Evolutionary conservation across 202 grass and related monocot genomes (phyloP).

Genomic region (Hordeum pubiflorum): DNA sequence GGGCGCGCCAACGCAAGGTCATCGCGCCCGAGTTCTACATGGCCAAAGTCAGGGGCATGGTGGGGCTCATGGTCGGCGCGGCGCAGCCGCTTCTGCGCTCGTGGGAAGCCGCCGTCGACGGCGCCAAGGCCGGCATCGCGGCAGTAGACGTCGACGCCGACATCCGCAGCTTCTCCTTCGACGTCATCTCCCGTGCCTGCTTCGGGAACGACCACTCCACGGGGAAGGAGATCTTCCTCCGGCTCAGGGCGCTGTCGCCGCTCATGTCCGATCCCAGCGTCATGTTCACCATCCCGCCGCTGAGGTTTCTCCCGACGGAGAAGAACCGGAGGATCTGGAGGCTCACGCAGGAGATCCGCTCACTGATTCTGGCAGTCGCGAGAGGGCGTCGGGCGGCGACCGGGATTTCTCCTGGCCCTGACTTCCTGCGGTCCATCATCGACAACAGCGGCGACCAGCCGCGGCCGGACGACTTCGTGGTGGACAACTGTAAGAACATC

Average conservation of each 20-base stretch:
- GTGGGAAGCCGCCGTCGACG: conserved; percentile 36
- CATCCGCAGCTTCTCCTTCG: conserved; percentile 69
- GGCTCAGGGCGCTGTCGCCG: conserved; percentile 45
- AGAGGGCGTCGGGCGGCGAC: neutral
- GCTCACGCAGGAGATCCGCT: conserved; percentile 52
- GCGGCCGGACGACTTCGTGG: conserved; percentile 54
- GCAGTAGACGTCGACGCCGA: conserved; percentile 50
- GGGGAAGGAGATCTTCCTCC: conserved; percentile 62
- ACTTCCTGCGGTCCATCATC: conserved; percentile 56
- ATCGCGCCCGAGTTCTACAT: conserved; percentile 81
- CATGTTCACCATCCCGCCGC: conserved; percentile 59
- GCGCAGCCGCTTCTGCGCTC: conserved; percentile 41
- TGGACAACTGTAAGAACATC: conserved; percentile 95
- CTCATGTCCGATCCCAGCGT: conserved; percentile 49
- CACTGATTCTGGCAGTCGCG: conserved; percentile 54
- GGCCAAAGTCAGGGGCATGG: conserved; percentile 60
- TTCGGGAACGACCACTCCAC: conserved; percentile 53
- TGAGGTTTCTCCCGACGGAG: conserved; percentile 43
- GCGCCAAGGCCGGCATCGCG: neutral
- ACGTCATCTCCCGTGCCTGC: conserved; percentile 66
- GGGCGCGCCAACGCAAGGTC: conserved; percentile 65
- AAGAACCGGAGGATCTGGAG: conserved; percentile 46
- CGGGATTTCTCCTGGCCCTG: neutral
- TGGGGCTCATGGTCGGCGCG: conserved; percentile 50
- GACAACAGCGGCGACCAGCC: conserved; percentile 28